A percentile compares a stretch with the other conserved stretches of the same genome.
Conservation (phyloP, 106 monocot genomes). For the Iris macrosiphon region DNA sequence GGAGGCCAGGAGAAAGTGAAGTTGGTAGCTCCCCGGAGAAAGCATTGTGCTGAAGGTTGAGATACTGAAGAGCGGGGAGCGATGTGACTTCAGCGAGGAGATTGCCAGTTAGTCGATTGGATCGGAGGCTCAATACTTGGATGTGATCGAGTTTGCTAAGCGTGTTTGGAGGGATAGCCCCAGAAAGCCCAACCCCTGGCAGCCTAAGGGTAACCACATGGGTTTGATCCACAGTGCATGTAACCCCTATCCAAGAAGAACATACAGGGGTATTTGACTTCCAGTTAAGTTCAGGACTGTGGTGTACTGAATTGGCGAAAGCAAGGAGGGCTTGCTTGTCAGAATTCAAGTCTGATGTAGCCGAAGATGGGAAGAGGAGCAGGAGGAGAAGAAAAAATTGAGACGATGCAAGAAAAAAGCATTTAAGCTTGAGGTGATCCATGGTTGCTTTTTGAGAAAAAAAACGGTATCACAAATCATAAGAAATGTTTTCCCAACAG, state of each 20-base stretch:
- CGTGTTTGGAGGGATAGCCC: slow-evolving; percentile 59
- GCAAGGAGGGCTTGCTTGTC: slow-evolving; percentile 79
- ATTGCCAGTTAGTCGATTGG: slow-evolving; percentile 54
- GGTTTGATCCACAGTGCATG: slow-evolving; percentile 37
- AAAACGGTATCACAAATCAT: background rate
- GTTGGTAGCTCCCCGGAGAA: slow-evolving; percentile 56
- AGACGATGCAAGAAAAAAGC: slow-evolving; percentile 5
- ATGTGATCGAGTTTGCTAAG: slow-evolving; percentile 73
- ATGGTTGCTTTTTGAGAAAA: slow-evolving; percentile 17
- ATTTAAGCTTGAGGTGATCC: slow-evolving; percentile 22
- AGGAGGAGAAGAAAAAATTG: slow-evolving; percentile 20
- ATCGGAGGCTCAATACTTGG: slow-evolving; percentile 77
- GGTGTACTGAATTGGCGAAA: slow-evolving; percentile 44
- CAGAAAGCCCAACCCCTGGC: slow-evolving; percentile 66
- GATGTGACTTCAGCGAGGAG: slow-evolving; percentile 61
- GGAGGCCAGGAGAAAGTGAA: slow-evolving; percentile 36
- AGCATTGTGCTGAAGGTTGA: slow-evolving; percentile 79
- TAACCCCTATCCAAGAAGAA: slow-evolving; percentile 77
- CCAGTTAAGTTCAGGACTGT: slow-evolving; percentile 71
- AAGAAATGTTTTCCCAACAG: background rate
- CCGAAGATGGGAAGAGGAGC: slow-evolving; percentile 13
- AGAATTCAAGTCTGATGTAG: slow-evolving; percentile 42
- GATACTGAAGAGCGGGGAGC: slow-evolving; percentile 58
- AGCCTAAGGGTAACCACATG: slow-evolving; percentile 67
- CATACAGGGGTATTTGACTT: slow-evolving; percentile 42